Percentiles rank a stretch among this genome's conserved stretches.
phyloP scores from a whole-genome alignment of 345 rosid species.

The Noccaea caerulescens region DNA sequence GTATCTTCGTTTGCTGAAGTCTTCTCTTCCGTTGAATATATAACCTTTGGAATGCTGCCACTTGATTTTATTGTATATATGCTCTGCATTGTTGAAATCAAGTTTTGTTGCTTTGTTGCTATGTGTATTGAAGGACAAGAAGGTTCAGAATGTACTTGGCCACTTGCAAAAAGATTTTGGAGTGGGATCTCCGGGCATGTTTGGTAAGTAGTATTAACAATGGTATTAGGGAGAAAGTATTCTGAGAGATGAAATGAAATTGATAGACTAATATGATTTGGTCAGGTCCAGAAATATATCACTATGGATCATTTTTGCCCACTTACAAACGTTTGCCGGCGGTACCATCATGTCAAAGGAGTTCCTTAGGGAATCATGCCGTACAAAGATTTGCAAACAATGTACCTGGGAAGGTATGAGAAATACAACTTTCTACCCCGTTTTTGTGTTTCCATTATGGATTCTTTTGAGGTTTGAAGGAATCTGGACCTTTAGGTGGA shows the following conservation, averaged over 20 bases:
- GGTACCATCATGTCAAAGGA: constrained; percentile 44
- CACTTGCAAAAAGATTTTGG: constrained; percentile 64
- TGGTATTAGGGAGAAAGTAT: constrained; percentile 9
- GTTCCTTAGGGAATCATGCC: constrained; percentile 42
- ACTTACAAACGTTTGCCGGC: constrained; percentile 46
- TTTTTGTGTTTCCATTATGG: constrained; percentile 1
- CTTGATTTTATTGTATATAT: constrained; percentile 13
- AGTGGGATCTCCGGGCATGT: constrained; percentile 49
- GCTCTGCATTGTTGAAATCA: constrained; percentile 16
- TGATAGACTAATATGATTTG: constrained; percentile 36
- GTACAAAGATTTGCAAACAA: constrained; percentile 43
- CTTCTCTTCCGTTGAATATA: not conserved
- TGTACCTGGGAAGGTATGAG: constrained; percentile 54
- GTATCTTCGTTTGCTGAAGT: not conserved
- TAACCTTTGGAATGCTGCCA: not conserved
- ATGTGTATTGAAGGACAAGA: constrained; percentile 66
- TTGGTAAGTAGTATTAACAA: constrained; percentile 56
- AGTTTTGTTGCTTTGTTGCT: constrained; percentile 36
- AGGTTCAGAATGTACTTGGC: constrained; percentile 64
- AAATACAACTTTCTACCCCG: constrained; percentile 5
- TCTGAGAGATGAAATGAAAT: constrained; percentile 23
- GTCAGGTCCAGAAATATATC: constrained; percentile 63
- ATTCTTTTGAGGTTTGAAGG: constrained; percentile 10
- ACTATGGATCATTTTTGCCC: constrained; percentile 80
- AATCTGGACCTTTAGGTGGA: not conserved